Conservation (phyloP, 495 filamentous ascomycete genomes). For the Penicillium egyptiacum region DNA sequence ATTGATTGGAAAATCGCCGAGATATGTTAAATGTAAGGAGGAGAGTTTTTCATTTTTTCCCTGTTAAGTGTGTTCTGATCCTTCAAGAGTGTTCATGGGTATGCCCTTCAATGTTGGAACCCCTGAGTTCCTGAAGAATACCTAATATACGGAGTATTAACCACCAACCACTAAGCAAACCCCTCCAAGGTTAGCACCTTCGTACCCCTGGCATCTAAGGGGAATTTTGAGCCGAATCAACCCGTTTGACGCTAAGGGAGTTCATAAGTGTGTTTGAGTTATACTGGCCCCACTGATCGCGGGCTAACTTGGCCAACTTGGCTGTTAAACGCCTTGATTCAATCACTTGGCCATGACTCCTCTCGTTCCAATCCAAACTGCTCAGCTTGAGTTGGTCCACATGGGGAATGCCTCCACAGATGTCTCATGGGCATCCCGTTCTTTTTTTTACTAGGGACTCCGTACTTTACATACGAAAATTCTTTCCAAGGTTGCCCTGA, state of each 20-base stretch:
- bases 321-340: no score
- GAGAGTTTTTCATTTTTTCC: no score
- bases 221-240: no score
- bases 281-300: slow-evolving; percentile 22
- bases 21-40: neutral
- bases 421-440: neutral
- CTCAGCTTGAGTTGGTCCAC: no score
- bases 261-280: slow-evolving; percentile 34
- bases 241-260: slow-evolving; percentile 20
- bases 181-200: neutral
- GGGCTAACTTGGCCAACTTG: slow-evolving; percentile 25
- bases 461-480: no score
- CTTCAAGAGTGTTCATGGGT: neutral
- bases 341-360: no score
- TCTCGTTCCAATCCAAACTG: no score
- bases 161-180: neutral
- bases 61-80: neutral
- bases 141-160: no score
- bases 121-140: neutral
- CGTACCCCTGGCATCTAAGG: neutral
- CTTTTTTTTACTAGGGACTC: neutral
- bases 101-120: no score
- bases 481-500: no score
- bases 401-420: no score
- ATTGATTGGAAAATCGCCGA: neutral